These are phyloP conservation scores for Fraxinus sp. DNA, from an alignment of 305 asterid genomes.

Conservation along the genomic window DNA sequence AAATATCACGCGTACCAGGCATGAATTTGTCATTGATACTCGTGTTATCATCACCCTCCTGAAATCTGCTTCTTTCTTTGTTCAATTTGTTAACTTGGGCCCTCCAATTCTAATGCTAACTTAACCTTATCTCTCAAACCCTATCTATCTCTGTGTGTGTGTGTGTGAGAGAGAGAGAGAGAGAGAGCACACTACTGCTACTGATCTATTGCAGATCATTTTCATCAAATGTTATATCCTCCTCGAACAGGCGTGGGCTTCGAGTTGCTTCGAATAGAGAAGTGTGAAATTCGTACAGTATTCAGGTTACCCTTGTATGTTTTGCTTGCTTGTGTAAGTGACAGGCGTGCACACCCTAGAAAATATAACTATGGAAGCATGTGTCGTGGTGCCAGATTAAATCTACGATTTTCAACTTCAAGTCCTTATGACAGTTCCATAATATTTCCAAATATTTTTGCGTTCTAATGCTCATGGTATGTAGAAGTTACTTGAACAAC, in stretches of 20 bases:
- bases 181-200: neutral
- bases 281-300: constrained; percentile 13
- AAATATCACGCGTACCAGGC: constrained; percentile 16
- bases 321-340: neutral
- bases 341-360: neutral
- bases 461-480: neutral
- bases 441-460: no score
- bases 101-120: constrained; percentile 23
- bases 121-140: constrained; percentile 4
- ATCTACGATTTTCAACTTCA: neutral
- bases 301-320: neutral
- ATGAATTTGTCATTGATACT: neutral
- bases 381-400: neutral
- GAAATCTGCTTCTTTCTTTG: neutral
- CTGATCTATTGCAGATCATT: constrained; percentile 16
- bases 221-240: constrained; percentile 29
- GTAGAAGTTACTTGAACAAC: neutral
- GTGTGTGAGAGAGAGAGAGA: no score
- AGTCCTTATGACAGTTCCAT: neutral
- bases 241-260: constrained; percentile 26
- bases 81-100: constrained; percentile 16
- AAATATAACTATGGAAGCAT: neutral
- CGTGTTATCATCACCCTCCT: constrained; percentile 15
- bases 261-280: constrained; percentile 19
- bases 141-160: no score